These are phyloP conservation scores for Oryza officinalis DNA, from an alignment of 176 grass and related monocot genomes.

Conservation along the genomic window DNA sequence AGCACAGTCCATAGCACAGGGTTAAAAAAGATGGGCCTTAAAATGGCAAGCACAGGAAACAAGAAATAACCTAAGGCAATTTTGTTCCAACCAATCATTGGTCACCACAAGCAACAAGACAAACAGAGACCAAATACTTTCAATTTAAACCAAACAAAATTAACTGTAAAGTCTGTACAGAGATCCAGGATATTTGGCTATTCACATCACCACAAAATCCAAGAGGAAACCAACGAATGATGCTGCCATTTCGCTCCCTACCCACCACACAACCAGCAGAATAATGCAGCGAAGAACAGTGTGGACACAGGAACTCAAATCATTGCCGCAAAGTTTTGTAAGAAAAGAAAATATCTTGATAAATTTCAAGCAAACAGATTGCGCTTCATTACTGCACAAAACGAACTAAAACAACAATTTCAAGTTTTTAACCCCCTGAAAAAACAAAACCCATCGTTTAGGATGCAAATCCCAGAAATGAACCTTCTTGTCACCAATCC, in stretches of 20 bases:
- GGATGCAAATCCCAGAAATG: not conserved
- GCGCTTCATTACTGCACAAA: not conserved
- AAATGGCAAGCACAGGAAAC: slow-evolving; percentile 33
- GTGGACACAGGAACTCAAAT: not conserved
- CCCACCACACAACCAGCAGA: not conserved
- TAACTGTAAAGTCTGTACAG: not conserved
- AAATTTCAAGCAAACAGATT: not conserved
- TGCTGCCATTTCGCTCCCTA: slow-evolving; percentile 22
- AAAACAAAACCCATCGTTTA: not conserved
- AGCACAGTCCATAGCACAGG: not conserved
- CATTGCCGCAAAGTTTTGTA: not conserved
- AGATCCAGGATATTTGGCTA: slow-evolving; percentile 7
- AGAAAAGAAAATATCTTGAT: slow-evolving; percentile 5
- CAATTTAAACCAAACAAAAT: slow-evolving; percentile 16
- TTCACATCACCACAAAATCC: not conserved
- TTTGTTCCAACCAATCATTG: slow-evolving; percentile 4
- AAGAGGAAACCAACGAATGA: not conserved
- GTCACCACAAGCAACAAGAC: slow-evolving; percentile 3
- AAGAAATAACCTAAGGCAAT: slow-evolving; percentile 12
- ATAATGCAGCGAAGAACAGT: not conserved
- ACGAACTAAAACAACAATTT: no score
- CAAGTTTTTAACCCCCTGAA: not conserved
- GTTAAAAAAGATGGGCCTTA: slow-evolving; percentile 16
- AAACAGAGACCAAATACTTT: slow-evolving; percentile 1
- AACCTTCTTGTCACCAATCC: not conserved